Conservation (phyloP, 2,329 filamentous ascomycete genomes). For the Penicillium rolfsii region DNA sequence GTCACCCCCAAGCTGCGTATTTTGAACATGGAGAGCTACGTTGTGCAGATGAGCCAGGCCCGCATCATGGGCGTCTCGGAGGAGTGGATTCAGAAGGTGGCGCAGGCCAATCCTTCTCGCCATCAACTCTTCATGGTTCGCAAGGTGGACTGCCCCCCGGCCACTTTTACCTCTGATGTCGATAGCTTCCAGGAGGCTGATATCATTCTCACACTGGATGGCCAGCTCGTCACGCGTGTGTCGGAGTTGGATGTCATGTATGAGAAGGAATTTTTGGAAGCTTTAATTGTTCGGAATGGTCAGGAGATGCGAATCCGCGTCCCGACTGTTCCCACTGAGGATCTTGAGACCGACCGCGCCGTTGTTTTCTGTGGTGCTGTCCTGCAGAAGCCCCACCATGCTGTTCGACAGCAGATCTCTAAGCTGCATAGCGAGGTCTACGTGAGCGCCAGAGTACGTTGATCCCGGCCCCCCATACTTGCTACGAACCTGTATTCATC, state of each 20-base stretch:
- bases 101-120: slow-evolving; percentile 82
- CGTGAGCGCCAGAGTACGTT: slow-evolving; percentile 72
- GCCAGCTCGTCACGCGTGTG: slow-evolving; percentile 87
- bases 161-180: slow-evolving; percentile 47
- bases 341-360: slow-evolving; percentile 89
- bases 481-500: not conserved
- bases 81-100: slow-evolving; percentile 91
- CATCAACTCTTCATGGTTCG: slow-evolving; percentile 99
- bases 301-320: slow-evolving; percentile 76
- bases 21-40: slow-evolving; percentile 89
- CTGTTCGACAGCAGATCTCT: slow-evolving; percentile 94
- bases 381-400: slow-evolving; percentile 90
- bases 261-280: slow-evolving; percentile 78
- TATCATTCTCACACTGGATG: slow-evolving; percentile 87
- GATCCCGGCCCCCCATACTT: not conserved
- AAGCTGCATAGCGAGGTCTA: slow-evolving; percentile 97
- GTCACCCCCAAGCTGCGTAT: slow-evolving; percentile 81
- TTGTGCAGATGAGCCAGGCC: slow-evolving; percentile 95
- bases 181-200: slow-evolving; percentile 82
- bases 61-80: slow-evolving; percentile 96
- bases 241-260: slow-evolving; percentile 97
- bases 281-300: slow-evolving; percentile 82
- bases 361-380: slow-evolving; percentile 95
- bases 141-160: slow-evolving; percentile 72
- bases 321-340: slow-evolving; percentile 82